A percentile compares a stretch with the other conserved stretches of the same genome.
These are phyloP conservation scores for Amauroascus verrucosus DNA, from an alignment of 2,329 filamentous ascomycete species.

Conservation along the genomic window DNA sequence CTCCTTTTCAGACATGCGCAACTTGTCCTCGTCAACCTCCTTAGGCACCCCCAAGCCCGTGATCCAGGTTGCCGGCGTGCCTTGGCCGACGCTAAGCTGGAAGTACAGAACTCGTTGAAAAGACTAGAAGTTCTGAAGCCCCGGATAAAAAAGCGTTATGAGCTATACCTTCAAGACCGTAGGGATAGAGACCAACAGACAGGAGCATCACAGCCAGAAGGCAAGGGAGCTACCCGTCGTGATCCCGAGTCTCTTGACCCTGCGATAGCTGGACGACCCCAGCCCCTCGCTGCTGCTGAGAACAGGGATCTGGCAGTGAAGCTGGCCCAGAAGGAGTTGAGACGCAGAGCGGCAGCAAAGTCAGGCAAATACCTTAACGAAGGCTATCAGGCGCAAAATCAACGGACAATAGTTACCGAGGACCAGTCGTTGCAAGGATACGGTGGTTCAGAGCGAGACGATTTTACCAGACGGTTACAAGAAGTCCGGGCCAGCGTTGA, in stretches of 20 bases:
- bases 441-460: conserved; percentile 1
- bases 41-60: conserved; percentile 64
- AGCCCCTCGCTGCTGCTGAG: conserved; percentile 58
- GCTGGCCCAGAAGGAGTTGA: conserved; percentile 62
- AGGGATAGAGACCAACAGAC: conserved; percentile 36
- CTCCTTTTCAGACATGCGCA: conserved; percentile 82
- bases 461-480: conserved; percentile 18
- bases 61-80: conserved; percentile 49
- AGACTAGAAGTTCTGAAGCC: conserved; percentile 72
- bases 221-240: neutral
- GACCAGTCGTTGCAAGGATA: neutral
- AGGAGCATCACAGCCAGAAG: conserved; percentile 14
- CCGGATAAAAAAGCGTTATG: conserved; percentile 59
- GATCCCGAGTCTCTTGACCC: conserved; percentile 40
- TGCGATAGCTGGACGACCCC: conserved; percentile 47
- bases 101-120: conserved; percentile 54
- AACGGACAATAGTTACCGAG: neutral
- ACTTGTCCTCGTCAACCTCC: conserved; percentile 67
- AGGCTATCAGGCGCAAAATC: neutral
- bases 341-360: conserved; percentile 42
- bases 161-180: conserved; percentile 52
- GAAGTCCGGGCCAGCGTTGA: conserved; percentile 21
- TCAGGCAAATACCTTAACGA: conserved; percentile 3
- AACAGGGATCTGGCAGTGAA: conserved; percentile 67
- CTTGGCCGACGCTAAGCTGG: conserved; percentile 48